Evolutionary conservation across 805 yeast species (phyloP), one percentile per base, ranked within the genome.

Genomic region (Ogataea haglerorum): DNA sequence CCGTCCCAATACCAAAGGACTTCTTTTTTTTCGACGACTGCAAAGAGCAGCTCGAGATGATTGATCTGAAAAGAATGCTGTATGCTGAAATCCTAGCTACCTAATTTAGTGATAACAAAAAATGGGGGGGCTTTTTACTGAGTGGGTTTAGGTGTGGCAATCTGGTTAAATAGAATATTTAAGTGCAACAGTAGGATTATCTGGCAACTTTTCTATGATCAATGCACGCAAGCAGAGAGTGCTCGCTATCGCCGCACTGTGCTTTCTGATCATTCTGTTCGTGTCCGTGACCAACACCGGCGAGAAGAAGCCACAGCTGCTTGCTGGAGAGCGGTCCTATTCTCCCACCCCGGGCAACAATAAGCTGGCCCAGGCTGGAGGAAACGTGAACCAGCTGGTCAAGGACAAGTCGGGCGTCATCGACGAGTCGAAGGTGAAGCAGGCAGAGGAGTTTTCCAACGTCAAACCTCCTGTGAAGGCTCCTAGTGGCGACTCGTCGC

Each of bases 1-100:
- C 76, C 26, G 70, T 66, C 22, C 73, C 71, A 25, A 73, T 76
- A 21, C 78, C 81, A 1, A 72, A 68, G 36, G 80, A 75, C 44
- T 74, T 75, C 54, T 76, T 76, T 47, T 76, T 72, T 44, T 76
- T 76, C 47, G 82, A 76, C 51, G 65, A 69, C 45, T 63, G 65
- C 41, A 76, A 75, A 49, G 79, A 75, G 38, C 75, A 73, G 39
- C 61, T 76, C 46, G 65, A 67, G 12, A 60, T 74, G 34, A 66
- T 63, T 14, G 81, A 77, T 45, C 65, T 76, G 53, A 76, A 76
- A 57, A 61, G 68, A 45, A 64, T 76, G 67, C 56, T 76, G 38
- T 76, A 71, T 50, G 73, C 73, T 8, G 81, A 76, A 56, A 69
- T 76, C 35, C 67, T 75, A 65, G 56, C 58, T 4, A 47, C 50